Base-by-base conservation (phyloP, 768 basidiomycete species). In the Paxillus rubicundulus region DNA sequence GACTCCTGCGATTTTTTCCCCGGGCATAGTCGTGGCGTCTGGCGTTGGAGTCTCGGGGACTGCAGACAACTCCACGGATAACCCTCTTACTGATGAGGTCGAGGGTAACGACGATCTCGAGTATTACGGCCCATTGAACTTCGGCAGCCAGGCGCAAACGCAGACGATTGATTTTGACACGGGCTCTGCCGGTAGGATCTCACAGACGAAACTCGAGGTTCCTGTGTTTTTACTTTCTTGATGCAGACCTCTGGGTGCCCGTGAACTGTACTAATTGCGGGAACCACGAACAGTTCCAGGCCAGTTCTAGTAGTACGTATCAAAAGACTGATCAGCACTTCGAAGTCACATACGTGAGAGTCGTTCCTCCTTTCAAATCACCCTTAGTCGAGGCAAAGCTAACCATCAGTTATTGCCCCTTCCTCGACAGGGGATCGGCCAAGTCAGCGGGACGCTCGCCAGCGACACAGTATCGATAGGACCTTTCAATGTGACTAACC, bases 131-230 rank as follows among this genome's bases (percentile, higher is more conserved):
- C 32, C 38, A 5, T 48, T 85, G 43, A 33, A 56, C 5, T 72
- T 88, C 47, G 87, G 87, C 9, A 82, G 82, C 16, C 78, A 79
- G 1, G 57, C 69, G 1, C 84, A 86, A 63, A 47, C 56, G 18
- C 59, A 87, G 16, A 71, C 74, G 2, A 75, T 87, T 32, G 80
- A 85, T 64, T 70, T 87, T 56, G 87, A 89, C 65, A 87, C 86
- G 3, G 84, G 86, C 45, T 84, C 81, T 7, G 58, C 63, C 17
- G 63, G 63, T 66, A 32, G 9, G 55, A 1, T 44, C 16, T 44
- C 16, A 28, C 9, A 6, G n/a, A n/a, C 24, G 42, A 44, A 9
- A 30, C 30, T 30, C 2, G 30, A 30, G 42, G 16, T 44, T 30
- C 24, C n/a, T 2, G 30, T 41, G 9, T 20, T 14, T 12, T 24